Evolutionary conservation across 192 early-diverging fungal genomes (phyloP).

Genomic region (Linnemannia hyalina): DNA sequence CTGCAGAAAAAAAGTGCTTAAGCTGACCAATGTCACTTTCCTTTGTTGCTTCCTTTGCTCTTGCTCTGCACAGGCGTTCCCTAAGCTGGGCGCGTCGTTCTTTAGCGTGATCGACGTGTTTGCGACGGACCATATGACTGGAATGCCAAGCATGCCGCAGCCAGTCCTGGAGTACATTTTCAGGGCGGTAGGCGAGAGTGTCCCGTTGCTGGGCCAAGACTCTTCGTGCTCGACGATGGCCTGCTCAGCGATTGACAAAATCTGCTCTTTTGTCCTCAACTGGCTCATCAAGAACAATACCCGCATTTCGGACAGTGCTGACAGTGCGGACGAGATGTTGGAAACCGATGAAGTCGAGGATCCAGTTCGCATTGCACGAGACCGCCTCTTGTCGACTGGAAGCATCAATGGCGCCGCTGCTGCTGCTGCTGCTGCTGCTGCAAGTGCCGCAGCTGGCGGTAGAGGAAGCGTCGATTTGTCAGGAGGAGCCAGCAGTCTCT

Average conservation of each 20-base stretch:
- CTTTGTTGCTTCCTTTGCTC: not conserved
- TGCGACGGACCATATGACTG: slow-evolving; percentile 72
- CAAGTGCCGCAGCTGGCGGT: not conserved
- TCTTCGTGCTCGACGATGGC: slow-evolving; percentile 65
- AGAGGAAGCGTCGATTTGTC: slow-evolving; percentile 3
- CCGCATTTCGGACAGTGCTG: slow-evolving; percentile 5
- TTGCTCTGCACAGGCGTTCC: slow-evolving; percentile 60
- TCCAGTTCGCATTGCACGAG: not conserved
- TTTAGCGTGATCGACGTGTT: slow-evolving; percentile 80
- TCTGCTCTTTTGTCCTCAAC: slow-evolving; percentile 76
- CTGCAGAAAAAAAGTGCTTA: not conserved
- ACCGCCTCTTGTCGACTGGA: not conserved
- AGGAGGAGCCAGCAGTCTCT: not conserved
- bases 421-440: not conserved
- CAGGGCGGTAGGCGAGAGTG: slow-evolving; percentile 75
- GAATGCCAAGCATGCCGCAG: slow-evolving; percentile 67
- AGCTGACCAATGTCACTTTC: not conserved
- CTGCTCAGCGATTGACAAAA: slow-evolving; percentile 78
- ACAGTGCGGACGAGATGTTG: slow-evolving; percentile 26
- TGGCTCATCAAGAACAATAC: slow-evolving; percentile 51
- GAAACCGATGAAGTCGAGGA: slow-evolving; percentile 2
- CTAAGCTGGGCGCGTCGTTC: slow-evolving; percentile 70
- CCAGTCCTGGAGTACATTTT: slow-evolving; percentile 77
- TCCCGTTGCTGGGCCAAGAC: slow-evolving; percentile 56
- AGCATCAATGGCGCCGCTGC: not conserved